These are phyloP conservation scores for Gaillardinia entomophila DNA, from an alignment of 805 yeast genomes.

Conservation along the genomic window DNA sequence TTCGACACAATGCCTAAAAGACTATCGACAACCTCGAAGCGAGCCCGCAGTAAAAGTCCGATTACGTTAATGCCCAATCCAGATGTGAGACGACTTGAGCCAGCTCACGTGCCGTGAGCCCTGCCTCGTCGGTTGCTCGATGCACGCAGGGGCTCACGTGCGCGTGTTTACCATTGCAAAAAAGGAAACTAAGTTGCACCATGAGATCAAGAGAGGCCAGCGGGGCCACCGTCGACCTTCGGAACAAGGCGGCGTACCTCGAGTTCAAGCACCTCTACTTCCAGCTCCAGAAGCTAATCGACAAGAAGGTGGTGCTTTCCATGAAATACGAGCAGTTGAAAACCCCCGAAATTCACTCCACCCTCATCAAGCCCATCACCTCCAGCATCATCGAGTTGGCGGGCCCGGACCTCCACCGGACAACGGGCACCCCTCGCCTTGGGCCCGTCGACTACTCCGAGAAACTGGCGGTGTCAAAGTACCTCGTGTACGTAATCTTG, in stretches of 20 bases:
- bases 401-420: constrained; percentile 24
- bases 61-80: no score
- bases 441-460: constrained; percentile 8
- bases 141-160: no score
- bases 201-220: constrained; percentile 7
- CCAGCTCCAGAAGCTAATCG: constrained; percentile 36
- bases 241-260: constrained; percentile 16
- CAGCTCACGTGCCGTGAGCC: no score
- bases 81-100: no score
- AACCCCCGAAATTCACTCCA: constrained; percentile 44
- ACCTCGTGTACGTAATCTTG: constrained; percentile 26
- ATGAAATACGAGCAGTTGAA: constrained; percentile 47
- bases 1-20: no score
- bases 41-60: no score
- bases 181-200: not conserved
- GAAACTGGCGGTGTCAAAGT: constrained; percentile 15
- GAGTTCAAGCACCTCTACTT: constrained; percentile 37
- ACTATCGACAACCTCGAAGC: no score
- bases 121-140: no score
- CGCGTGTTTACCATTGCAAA: not conserved
- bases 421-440: constrained; percentile 21
- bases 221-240: constrained; percentile 1
- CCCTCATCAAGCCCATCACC: constrained; percentile 43
- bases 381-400: constrained; percentile 34
- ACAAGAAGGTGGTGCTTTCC: constrained; percentile 36